A percentile compares a stretch with the other conserved stretches of the same genome.
Evolutionary conservation across 495 filamentous ascomycete species (phyloP).

Genomic region (Pyronema domesticum): DNA sequence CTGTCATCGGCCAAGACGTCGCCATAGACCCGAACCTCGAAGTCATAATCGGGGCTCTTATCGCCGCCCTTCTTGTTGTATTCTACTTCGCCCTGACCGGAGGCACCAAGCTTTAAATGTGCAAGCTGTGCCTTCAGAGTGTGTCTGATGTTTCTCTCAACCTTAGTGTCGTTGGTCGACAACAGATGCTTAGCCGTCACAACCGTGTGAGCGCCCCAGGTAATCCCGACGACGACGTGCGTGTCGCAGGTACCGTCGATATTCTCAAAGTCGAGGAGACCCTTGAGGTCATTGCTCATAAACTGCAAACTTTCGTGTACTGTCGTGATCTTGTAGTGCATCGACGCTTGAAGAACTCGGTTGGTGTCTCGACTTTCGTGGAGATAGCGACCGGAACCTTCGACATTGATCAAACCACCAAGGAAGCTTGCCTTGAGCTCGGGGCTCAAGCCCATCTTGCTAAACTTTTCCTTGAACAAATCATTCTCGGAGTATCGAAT

Average conservation of each 20-base stretch:
- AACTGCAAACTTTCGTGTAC: constrained; percentile 13
- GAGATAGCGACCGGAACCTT: constrained; percentile 12
- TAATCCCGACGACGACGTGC: constrained; percentile 18
- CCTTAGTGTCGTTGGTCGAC: not conserved
- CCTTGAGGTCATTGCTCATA: constrained; percentile 1
- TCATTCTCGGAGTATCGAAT: too few relatives aligned
- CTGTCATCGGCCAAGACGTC: not conserved
- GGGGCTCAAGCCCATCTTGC: too few relatives aligned
- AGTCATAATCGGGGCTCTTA: too few relatives aligned
- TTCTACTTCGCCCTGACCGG: too few relatives aligned
- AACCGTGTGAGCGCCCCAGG: constrained; percentile 18
- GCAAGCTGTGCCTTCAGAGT: too few relatives aligned
- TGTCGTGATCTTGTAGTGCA: constrained; percentile 9
- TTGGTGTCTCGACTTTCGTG: constrained; percentile 3
- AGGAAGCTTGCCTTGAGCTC: too few relatives aligned
- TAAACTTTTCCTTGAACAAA: too few relatives aligned
- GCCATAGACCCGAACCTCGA: not conserved
- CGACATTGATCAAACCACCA: constrained; percentile 4
- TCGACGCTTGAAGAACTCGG: constrained; percentile 4
- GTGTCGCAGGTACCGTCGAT: constrained; percentile 10
- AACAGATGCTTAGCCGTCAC: constrained; percentile 4
- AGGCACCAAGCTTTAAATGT: too few relatives aligned
- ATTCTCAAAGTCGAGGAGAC: not conserved
- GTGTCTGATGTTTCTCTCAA: not conserved
- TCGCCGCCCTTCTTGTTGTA: too few relatives aligned